Evolutionary conservation across 148 eudicot species (phyloP).

Genomic region (Cornus suecica): DNA sequence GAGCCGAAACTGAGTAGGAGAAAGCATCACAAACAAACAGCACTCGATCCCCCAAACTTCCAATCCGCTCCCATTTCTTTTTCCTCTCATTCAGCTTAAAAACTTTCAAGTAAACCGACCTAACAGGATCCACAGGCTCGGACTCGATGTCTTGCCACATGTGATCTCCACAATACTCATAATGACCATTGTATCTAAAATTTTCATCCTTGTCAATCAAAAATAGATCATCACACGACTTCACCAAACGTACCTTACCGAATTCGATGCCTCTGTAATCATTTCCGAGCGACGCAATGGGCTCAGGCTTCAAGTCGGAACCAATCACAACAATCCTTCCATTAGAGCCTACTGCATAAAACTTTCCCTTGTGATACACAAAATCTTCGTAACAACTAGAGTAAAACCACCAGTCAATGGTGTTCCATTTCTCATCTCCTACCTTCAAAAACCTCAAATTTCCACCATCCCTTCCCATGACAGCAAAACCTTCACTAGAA

Average conservation of each 20-base stretch:
- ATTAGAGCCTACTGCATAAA: background rate
- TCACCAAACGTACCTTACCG: background rate
- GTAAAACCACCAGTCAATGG: background rate
- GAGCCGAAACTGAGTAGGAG: background rate
- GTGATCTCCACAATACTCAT: too few species aligned
- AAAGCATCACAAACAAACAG: background rate
- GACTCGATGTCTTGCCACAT: too few species aligned
- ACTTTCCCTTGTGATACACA: conserved; percentile 1
- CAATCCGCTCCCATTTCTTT: background rate
- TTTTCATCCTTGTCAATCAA: background rate
- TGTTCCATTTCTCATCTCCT: background rate
- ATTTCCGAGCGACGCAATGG: background rate
- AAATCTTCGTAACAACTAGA: background rate
- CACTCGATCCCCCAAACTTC: background rate
- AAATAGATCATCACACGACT: background rate
- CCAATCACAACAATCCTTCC: conserved; percentile 4
- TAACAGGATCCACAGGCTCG: too few species aligned
- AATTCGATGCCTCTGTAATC: too few species aligned
- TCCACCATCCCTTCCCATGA: background rate
- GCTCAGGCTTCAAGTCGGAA: background rate
- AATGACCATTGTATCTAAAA: too few species aligned
- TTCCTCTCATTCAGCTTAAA: background rate
- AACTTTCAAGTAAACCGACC: background rate
- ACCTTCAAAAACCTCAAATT: background rate
- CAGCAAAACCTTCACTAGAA: background rate